A percentile compares a stretch with the other conserved stretches of the same genome.
phyloP scores from a whole-genome alignment of 257 asterid genomes.

The Solanum clarkiae region DNA sequence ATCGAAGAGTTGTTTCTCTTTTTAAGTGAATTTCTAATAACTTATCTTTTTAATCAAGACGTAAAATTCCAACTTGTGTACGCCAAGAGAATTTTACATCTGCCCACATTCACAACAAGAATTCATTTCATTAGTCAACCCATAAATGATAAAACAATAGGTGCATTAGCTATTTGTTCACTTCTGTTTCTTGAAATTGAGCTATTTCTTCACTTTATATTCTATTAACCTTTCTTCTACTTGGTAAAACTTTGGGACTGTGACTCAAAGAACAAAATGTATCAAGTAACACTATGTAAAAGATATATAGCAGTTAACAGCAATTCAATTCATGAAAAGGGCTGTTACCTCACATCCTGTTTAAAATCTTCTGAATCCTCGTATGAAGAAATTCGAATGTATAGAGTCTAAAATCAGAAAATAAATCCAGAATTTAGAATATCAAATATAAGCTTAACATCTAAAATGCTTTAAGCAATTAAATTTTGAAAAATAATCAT shows the following conservation, averaged over 20 bases:
- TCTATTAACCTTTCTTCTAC: background rate
- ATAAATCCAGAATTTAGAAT: background rate
- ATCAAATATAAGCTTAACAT: background rate
- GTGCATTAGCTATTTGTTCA: background rate
- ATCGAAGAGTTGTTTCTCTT: background rate
- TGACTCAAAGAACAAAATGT: background rate
- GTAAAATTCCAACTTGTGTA: background rate
- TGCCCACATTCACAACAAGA: background rate
- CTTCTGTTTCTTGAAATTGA: background rate
- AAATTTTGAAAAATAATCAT: background rate
- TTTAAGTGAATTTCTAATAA: background rate
- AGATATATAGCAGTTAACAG: background rate
- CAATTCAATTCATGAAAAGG: background rate
- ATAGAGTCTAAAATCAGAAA: conserved; percentile 42
- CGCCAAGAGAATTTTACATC: background rate
- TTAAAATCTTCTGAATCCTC: conserved; percentile 53
- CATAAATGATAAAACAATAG: background rate
- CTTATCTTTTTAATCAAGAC: background rate
- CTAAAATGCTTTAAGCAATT: background rate
- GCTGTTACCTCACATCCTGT: conserved; percentile 60
- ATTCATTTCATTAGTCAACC: background rate
- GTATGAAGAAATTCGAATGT: conserved; percentile 50
- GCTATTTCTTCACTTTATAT: background rate
- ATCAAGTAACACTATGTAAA: background rate
- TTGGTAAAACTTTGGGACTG: background rate